phyloP scores from a whole-genome alignment of 495 filamentous ascomycete species.

The Chaetomium tenue region DNA sequence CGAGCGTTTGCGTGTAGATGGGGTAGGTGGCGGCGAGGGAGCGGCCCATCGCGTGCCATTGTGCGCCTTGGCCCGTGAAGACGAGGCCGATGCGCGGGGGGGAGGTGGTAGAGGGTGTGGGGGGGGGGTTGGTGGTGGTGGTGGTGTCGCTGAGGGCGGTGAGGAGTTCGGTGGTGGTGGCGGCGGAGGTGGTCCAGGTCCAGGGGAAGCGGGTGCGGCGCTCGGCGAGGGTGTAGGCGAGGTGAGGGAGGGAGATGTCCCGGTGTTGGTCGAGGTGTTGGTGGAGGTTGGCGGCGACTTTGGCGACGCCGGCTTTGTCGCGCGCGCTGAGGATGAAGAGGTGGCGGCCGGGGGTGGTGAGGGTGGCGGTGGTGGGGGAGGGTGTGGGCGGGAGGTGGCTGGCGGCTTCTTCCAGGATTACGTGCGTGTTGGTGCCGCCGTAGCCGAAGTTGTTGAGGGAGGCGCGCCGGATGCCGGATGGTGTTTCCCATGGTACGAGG shows the following conservation, averaged over 20 bases:
- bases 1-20: too few relatives aligned
- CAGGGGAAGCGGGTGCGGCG: neutral
- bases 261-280: neutral
- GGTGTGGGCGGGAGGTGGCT: neutral
- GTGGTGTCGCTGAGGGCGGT: slow-evolving; percentile 19
- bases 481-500: neutral
- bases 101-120: slow-evolving; percentile 16
- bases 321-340: neutral
- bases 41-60: slow-evolving; percentile 55
- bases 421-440: slow-evolving; percentile 44
- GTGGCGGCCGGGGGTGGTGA: neutral
- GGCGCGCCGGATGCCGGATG: slow-evolving; percentile 7
- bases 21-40: slow-evolving; percentile 32
- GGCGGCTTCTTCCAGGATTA: slow-evolving; percentile 35
- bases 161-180: slow-evolving; percentile 20
- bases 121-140: slow-evolving; percentile 13
- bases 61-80: slow-evolving; percentile 44
- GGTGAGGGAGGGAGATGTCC: neutral
- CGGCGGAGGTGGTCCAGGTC: neutral
- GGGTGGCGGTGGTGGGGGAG: neutral
- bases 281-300: neutral
- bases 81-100: slow-evolving; percentile 32
- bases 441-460: slow-evolving; percentile 47
- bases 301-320: neutral
- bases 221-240: neutral